Base-by-base conservation (phyloP, 257 asterid species). In the Gynochthodes officinalis region DNA sequence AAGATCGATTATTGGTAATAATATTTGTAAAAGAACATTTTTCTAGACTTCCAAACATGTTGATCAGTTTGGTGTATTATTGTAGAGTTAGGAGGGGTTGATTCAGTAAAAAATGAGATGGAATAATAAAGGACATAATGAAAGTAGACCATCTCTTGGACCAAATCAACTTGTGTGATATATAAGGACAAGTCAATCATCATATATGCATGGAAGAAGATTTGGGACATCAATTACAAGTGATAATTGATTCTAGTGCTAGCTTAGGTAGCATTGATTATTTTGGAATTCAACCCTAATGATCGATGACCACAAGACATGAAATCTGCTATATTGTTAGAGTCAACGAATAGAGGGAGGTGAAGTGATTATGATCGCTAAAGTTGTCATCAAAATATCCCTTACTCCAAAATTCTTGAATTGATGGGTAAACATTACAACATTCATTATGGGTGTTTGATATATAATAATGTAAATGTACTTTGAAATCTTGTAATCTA, bases 371-470 rank as follows among this genome's bases (percentile, higher is more conserved):
- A 68, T 64, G 72, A 74, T 74, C 59, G 72, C 53, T 21, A 65
- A 65, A 53, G 72, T 40, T 65, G 60, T 23, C 66, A 59, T 55
- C 53, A 32, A 18, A 16, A 35, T 12, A 11, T 42, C 52, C 61
- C 44, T 28, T 16, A 23, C 19, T 58, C 37, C 71, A 43, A 16
- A 66, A 55, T 66, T 58, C 78, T 55, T 13, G 73, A 64, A 54
- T 52, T 50, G 57, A 39, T 73, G 27, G 28, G 28, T 32, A 4
- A 67, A 35, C 69, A 72, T 72, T 48, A 65, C 35, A 55, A 63
- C 71, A 73, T 73, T 7, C 71, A 73, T 73, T 7, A 73, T 73
- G 43, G 32, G 14, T 14, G 5, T 61, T 23, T 42, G 35, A 73
- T 35, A 48, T 35, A 49, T 33, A 59, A 13, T 21, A 4, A 33